These are phyloP conservation scores for Ascomycota sp. DNA, from an alignment of 2,329 filamentous ascomycete species.

Conservation along the genomic window DNA sequence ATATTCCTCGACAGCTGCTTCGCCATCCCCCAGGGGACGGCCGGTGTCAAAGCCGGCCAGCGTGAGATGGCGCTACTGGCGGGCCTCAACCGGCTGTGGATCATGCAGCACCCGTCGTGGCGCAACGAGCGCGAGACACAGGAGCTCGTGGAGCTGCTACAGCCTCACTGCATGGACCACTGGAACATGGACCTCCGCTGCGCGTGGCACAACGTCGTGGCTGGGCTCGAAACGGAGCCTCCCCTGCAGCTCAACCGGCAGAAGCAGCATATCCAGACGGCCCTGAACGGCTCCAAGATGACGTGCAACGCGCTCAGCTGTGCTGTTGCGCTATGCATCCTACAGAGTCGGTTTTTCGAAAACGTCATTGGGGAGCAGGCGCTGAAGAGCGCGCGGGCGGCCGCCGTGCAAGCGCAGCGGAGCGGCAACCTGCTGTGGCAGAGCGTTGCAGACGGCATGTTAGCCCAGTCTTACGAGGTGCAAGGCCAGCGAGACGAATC, in stretches of 20 bases:
- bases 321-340: conserved; percentile 67
- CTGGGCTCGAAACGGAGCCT: conserved; percentile 41
- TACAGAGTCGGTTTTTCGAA: conserved; percentile 66
- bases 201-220: conserved; percentile 57
- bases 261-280: conserved; percentile 57
- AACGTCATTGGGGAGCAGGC: conserved; percentile 66
- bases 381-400: conserved; percentile 54
- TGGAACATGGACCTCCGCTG: conserved; percentile 56
- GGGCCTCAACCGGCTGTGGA: conserved; percentile 49
- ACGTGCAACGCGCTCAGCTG: conserved; percentile 61
- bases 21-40: conserved; percentile 15
- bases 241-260: conserved; percentile 50
- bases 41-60: conserved; percentile 28
- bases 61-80: conserved; percentile 47
- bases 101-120: conserved; percentile 42
- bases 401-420: conserved; percentile 44
- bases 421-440: conserved; percentile 57
- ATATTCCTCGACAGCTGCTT: conserved; percentile 46
- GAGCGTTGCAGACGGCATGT: conserved; percentile 62
- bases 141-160: conserved; percentile 42
- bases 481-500: conserved; percentile 38
- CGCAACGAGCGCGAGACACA: conserved; percentile 37
- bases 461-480: conserved; percentile 54
- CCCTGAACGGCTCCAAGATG: conserved; percentile 47
- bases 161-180: conserved; percentile 46